Conservation (phyloP, 2,329 filamentous ascomycete genomes). For the Pseudogymnoascus sp. region DNA sequence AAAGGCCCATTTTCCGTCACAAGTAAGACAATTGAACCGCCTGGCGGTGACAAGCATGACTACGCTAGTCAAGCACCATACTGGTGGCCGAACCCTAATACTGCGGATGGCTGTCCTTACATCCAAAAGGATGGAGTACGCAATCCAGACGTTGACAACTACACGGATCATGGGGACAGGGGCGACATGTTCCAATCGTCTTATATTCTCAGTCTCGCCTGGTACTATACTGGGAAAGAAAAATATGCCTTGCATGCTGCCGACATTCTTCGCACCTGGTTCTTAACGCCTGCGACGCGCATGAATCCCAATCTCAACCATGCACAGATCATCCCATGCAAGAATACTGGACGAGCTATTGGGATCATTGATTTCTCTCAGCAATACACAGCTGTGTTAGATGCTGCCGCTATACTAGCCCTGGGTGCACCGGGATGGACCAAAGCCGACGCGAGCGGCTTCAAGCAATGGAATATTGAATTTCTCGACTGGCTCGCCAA, state of each 20-base stretch:
- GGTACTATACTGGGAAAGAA: constrained; percentile 27
- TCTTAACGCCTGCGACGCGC: constrained; percentile 21
- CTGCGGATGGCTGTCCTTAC: constrained; percentile 24
- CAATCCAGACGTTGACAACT: constrained; percentile 25
- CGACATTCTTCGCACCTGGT: constrained; percentile 27
- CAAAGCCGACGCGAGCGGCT: constrained; percentile 16
- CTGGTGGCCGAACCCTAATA: constrained; percentile 23
- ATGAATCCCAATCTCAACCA: constrained; percentile 29
- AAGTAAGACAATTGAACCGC: constrained; percentile 20
- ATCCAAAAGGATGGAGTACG: constrained; percentile 24
- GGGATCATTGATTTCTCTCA: constrained; percentile 21
- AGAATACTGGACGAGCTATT: constrained; percentile 13
- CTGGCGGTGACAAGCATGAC: constrained; percentile 24
- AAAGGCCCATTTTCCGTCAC: constrained; percentile 28
- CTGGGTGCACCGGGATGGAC: constrained; percentile 22
- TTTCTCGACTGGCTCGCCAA: constrained; percentile 26
- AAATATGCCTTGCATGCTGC: constrained; percentile 24
- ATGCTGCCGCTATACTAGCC: constrained; percentile 22
- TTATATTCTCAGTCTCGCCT: constrained; percentile 26
- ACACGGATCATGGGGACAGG: constrained; percentile 21
- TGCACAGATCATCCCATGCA: constrained; percentile 21
- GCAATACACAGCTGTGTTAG: constrained; percentile 26
- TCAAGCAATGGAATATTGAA: constrained; percentile 23
- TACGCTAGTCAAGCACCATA: constrained; percentile 26
- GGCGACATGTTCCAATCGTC: constrained; percentile 26